A percentile compares a stretch with the other conserved stretches of the same genome.
Evolutionary conservation across 2,329 filamentous ascomycete genomes (phyloP).

Genomic region (Drechslerella dactyloides): DNA sequence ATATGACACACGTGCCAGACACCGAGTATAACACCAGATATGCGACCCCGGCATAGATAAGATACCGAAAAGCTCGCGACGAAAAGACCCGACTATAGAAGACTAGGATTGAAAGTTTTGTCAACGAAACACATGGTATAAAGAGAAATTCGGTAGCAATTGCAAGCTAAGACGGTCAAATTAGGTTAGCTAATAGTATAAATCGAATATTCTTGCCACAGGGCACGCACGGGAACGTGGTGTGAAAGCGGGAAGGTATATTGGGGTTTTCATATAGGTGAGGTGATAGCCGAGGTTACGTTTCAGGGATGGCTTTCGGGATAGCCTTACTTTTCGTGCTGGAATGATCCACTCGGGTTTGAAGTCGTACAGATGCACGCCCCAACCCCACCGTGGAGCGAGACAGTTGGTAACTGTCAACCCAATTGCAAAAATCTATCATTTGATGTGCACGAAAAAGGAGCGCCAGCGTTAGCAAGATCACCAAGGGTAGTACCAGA

Average conservation of each 20-base stretch:
- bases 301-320: too few relatives aligned
- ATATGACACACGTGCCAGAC: slow-evolving; percentile 12
- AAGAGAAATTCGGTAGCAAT: slow-evolving; percentile 60
- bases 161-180: slow-evolving; percentile 57
- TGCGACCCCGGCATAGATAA: slow-evolving; percentile 37
- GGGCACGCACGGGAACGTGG: slow-evolving; percentile 2
- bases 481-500: slow-evolving; percentile 17
- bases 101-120: slow-evolving; percentile 59
- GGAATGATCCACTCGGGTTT: slow-evolving; percentile 43
- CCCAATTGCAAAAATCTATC: slow-evolving; percentile 34
- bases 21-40: slow-evolving; percentile 30
- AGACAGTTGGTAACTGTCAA: slow-evolving; percentile 40
- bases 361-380: slow-evolving; percentile 48
- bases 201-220: neutral
- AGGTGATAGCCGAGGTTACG: slow-evolving; percentile 37
- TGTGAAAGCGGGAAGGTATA: neutral
- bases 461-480: slow-evolving; percentile 1
- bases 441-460: slow-evolving; percentile 10
- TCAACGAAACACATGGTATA: slow-evolving; percentile 58
- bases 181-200: slow-evolving; percentile 20
- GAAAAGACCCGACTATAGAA: slow-evolving; percentile 59
- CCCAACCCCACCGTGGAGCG: slow-evolving; percentile 47
- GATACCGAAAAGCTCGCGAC: slow-evolving; percentile 29
- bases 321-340: slow-evolving; percentile 41
- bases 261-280: neutral